A percentile compares a stretch with the other conserved stretches of the same genome.
Conservation (phyloP, 495 filamentous ascomycete species). For the Clohesyomyces aquaticus region DNA sequence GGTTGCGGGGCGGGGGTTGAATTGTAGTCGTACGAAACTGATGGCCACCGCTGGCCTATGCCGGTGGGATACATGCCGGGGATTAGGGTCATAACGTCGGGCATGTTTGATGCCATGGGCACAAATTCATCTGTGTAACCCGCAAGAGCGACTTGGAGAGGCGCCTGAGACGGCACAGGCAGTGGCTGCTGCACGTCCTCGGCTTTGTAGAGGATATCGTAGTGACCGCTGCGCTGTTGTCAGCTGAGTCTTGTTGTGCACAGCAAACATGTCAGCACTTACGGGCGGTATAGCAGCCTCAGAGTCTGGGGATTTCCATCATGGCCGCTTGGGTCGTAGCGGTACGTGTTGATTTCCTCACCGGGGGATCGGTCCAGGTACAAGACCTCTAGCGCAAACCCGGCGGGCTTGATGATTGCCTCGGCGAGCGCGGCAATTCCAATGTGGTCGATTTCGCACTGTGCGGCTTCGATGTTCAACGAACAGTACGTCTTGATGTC, state of each 20-base stretch:
- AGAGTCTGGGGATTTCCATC: slow-evolving; percentile 59
- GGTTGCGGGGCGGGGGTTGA: slow-evolving; percentile 29
- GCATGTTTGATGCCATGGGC: slow-evolving; percentile 24
- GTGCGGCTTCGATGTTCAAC: slow-evolving; percentile 69
- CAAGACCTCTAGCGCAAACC: slow-evolving; percentile 80
- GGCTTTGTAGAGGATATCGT: slow-evolving; percentile 85
- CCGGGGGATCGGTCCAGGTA: slow-evolving; percentile 90
- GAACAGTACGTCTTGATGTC: slow-evolving; percentile 72
- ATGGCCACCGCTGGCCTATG: slow-evolving; percentile 36
- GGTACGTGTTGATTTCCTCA: slow-evolving; percentile 74
- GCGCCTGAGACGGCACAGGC: slow-evolving; percentile 30
- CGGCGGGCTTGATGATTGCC: slow-evolving; percentile 76
- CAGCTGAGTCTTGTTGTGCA: neutral
- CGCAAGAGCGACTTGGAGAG: slow-evolving; percentile 33
- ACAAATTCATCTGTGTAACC: slow-evolving; percentile 37
- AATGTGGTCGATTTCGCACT: slow-evolving; percentile 86
- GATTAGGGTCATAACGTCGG: slow-evolving; percentile 40
- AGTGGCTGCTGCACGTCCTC: slow-evolving; percentile 51
- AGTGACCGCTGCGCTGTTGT: slow-evolving; percentile 69
- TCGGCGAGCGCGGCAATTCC: slow-evolving; percentile 77
- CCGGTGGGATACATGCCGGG: slow-evolving; percentile 37
- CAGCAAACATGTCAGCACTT: slow-evolving; percentile 41
- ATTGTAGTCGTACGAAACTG: slow-evolving; percentile 37
- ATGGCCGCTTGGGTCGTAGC: slow-evolving; percentile 55
- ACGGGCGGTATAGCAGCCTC: slow-evolving; percentile 73